These are phyloP conservation scores for Salix exigua DNA, from an alignment of 345 rosid genomes.

Conservation along the genomic window DNA sequence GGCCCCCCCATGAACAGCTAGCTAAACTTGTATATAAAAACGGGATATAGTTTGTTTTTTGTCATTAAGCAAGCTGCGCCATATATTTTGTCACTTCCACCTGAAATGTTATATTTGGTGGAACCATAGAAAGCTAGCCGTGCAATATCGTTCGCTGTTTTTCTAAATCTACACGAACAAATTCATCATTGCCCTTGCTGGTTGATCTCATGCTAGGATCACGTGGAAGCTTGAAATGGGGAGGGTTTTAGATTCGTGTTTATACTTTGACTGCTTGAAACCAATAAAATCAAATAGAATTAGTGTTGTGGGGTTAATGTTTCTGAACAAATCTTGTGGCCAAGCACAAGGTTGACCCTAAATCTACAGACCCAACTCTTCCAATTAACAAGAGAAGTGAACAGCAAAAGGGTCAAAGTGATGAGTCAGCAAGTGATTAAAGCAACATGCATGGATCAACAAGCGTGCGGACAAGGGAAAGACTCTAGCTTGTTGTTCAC, in stretches of 20 bases:
- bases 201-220: not conserved
- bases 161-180: conserved; percentile 3
- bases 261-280: too few relatives aligned
- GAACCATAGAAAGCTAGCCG: not conserved
- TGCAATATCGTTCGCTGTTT: not conserved
- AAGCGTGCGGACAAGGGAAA: conserved; percentile 1
- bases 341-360: not conserved
- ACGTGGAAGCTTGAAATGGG: not conserved
- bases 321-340: not conserved
- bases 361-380: conserved; percentile 2
- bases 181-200: conserved; percentile 1
- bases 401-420: not conserved
- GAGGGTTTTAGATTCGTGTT: too few relatives aligned
- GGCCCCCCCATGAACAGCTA: conserved; percentile 39
- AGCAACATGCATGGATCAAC: not conserved
- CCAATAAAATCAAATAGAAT: not conserved
- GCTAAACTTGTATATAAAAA: conserved; percentile 32
- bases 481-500: conserved; percentile 19
- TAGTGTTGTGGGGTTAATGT: too few relatives aligned
- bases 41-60: conserved; percentile 19
- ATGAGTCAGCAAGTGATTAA: not conserved
- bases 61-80: conserved; percentile 13
- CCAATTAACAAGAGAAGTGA: not conserved
- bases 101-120: not conserved
- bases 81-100: not conserved